Evolutionary conservation across 352 stramenopile species (phyloP), one percentile per base, ranked within the genome.

Genomic region (Globisporangium spinosum): DNA sequence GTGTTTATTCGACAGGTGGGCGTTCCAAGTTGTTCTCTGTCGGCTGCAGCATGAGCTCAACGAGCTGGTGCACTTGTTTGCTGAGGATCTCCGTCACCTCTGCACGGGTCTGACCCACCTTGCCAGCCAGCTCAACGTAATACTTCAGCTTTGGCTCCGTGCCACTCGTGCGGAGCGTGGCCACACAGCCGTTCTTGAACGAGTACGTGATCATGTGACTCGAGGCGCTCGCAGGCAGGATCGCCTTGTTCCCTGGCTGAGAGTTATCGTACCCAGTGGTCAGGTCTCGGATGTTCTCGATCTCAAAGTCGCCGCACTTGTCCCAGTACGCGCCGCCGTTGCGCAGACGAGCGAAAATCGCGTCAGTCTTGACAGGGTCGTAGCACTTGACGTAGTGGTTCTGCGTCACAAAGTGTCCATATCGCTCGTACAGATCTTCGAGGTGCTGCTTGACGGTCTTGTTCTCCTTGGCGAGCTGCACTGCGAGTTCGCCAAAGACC

Each of bases 91-190:
- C 59, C 9, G 72, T 77, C 12, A 94, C 82, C 32, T 93, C 83
- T 25, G 78, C 76, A 23, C 83, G 85, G 54, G 76, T 80, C 71
- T 93, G 79, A 20, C 87, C 84, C 23, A 89, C 76, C 32, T 79
- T 71, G 23, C 86, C 89, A 25, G 85, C 84, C 13, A 94, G 76
- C 82, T 99, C 98, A 43, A 98, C 90, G 75, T 99, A 99, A 74
- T 98, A 99, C 80, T 99, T 99, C 67, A 99, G 97, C 79, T 99
- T 99, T 23, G 98, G 98, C 76, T 99, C 98, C 13, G 98, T 99
- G 22, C 98, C 98, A 74, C 95, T 99, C 40, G 96, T 98, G 68
- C 97, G 91, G 63, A 99, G 89, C 61, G 98, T 99, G 22, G 95
- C 90, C 53, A 98, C 93, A 71, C 91, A 98, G 59, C 97, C 97